Evolutionary conservation across 192 early-diverging fungal genomes (phyloP), one percentile per base, ranked within the genome.

Genomic region (Linnemannia hyalina): DNA sequence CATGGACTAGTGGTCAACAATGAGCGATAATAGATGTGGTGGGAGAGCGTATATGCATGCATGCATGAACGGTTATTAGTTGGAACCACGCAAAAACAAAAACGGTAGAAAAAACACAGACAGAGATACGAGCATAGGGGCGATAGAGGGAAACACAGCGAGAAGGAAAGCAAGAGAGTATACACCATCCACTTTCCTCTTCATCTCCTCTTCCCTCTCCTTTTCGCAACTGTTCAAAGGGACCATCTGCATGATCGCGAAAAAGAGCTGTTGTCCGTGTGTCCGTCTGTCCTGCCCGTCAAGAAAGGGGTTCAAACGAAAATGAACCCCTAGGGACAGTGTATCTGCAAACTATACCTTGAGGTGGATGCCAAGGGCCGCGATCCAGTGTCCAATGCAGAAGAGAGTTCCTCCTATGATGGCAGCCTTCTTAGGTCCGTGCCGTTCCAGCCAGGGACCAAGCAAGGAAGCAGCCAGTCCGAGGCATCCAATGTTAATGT

Each of bases 361-460:
- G 36, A 91, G 80, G 22, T 87, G 46, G 46, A 92, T 54, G 32
- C 90, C 93, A 57, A 93, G 68, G 23, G 92, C 92, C 3, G 93
- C 73, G n/a, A 92, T 83, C 76, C 92, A 75, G 71, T 93, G 89
- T 6, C 92, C 93, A 6, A 90, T 55, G 44, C 82, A 92, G 60
- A 92, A 93, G 13, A 92, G 63, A 6, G 84, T 23, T 15, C 88
- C 63, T 0, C 93, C 93, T 42, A 93, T 89, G 16, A 82, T 60
- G n/a, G 83, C 88, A 4, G 89, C 88, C 68, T 88, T 88, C 52
- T 82, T 89, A 10, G 93, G 92, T n/a, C 91, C 90, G 65, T 78
- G 82, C 3, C 85, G 90, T 73, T 93, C 92, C 35, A 93, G 87
- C 90, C 91, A 91, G 22, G 93, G 93, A 0, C 93, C 93, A n/a